phyloP scores from a whole-genome alignment of 2,329 filamentous ascomycete species.

The Fusarium transvaalense region DNA sequence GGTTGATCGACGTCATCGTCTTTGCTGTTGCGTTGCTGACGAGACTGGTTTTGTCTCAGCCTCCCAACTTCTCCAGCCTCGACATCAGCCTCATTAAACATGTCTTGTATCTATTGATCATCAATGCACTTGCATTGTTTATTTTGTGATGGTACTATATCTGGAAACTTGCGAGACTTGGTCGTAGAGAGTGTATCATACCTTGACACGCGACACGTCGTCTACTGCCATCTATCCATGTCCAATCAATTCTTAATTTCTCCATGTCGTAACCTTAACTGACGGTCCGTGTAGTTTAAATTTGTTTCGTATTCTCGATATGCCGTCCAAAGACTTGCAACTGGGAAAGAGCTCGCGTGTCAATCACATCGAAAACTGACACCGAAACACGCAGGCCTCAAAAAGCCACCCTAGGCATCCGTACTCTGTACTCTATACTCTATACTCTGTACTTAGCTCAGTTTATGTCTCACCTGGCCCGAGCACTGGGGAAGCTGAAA shows the following conservation, averaged over 20 bases:
- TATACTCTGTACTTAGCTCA: neutral
- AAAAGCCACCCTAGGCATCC: too few species aligned
- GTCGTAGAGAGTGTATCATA: neutral
- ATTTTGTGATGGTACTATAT: conserved; percentile 24
- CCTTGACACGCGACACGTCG: conserved; percentile 26
- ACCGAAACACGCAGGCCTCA: neutral
- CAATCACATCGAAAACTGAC: conserved; percentile 19
- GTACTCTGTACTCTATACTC: too few species aligned
- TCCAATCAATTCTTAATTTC: conserved; percentile 13
- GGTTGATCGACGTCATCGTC: conserved; percentile 34
- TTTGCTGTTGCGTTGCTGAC: conserved; percentile 14
- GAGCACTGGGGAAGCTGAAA: conserved; percentile 4
- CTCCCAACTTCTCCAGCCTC: conserved; percentile 33
- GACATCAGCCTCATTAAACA: conserved; percentile 21
- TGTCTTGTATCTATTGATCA: neutral
- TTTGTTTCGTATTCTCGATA: conserved; percentile 18
- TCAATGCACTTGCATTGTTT: neutral
- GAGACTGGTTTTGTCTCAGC: conserved; percentile 36
- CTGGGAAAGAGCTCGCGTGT: conserved; percentile 39
- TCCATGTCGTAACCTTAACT: conserved; percentile 12
- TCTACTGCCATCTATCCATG: conserved; percentile 1
- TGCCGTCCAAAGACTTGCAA: neutral
- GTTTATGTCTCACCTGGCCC: conserved; percentile 9
- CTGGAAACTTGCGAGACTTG: conserved; percentile 11
- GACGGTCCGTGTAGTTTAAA: conserved; percentile 30